Percentiles rank a stretch among this genome's conserved stretches.
Conservation (phyloP, 208 protist genomes). For the Acanthamoeba royreba region DNA sequence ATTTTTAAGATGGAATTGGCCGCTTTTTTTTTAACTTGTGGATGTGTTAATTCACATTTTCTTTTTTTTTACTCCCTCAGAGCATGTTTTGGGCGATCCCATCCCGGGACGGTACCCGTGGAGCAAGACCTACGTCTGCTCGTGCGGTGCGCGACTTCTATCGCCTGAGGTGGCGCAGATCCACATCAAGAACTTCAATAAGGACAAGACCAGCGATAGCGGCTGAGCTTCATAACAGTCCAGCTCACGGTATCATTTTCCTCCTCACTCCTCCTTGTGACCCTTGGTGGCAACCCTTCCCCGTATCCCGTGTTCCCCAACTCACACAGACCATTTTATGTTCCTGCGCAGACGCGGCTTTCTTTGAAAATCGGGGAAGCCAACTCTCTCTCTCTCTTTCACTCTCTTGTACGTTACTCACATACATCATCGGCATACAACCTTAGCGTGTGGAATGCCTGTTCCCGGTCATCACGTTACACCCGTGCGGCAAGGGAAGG, state of each 20-base stretch:
- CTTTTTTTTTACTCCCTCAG: not conserved
- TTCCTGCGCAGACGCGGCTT: no score
- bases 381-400: no score
- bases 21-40: not conserved
- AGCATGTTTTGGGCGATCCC: not conserved
- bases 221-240: not conserved
- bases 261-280: not conserved
- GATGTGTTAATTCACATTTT: not conserved
- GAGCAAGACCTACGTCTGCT: not conserved
- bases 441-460: no score
- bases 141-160: not conserved
- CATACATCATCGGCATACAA: no score
- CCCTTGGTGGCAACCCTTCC: no score
- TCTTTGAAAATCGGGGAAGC: no score
- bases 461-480: no score
- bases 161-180: not conserved
- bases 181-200: constrained; percentile 20
- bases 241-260: not conserved
- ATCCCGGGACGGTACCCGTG: not conserved
- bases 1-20: no score
- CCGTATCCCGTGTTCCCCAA: no score
- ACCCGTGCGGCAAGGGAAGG: no score
- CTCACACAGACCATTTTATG: no score
- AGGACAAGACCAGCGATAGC: not conserved
- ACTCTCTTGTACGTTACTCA: no score